A percentile compares a stretch with the other conserved stretches of the same genome.
These are phyloP conservation scores for Neonectria neomacrospora DNA, from an alignment of 2,329 filamentous ascomycete species.

Conservation along the genomic window DNA sequence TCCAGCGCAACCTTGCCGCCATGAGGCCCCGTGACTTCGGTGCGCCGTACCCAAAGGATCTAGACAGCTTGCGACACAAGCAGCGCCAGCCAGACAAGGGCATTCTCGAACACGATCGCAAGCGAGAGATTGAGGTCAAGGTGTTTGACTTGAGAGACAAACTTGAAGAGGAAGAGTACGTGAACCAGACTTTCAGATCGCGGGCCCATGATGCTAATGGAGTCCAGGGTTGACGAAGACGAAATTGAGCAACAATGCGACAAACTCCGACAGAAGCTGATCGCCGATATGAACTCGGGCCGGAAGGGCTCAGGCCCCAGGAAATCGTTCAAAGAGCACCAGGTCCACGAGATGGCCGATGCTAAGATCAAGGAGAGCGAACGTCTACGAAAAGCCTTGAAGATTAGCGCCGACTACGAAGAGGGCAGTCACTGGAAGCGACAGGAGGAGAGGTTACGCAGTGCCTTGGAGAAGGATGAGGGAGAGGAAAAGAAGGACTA, in stretches of 20 bases:
- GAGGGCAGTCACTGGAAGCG: constrained; percentile 88
- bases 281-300: constrained; percentile 51
- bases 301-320: constrained; percentile 50
- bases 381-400: constrained; percentile 83
- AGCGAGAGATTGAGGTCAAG: constrained; percentile 90
- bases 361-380: constrained; percentile 98
- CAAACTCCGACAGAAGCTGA: constrained; percentile 54
- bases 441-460: constrained; percentile 76
- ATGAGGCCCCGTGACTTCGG: constrained; percentile 84
- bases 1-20: constrained; percentile 93
- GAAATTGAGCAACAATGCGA: constrained; percentile 79
- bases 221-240: constrained; percentile 79
- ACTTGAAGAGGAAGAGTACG: constrained; percentile 89
- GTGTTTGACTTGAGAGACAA: constrained; percentile 90
- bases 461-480: constrained; percentile 55
- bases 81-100: constrained; percentile 89
- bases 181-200: constrained; percentile 11
- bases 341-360: constrained; percentile 95
- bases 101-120: constrained; percentile 93
- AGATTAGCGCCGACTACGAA: constrained; percentile 86
- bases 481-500: constrained; percentile 44
- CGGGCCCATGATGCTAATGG: constrained; percentile 19
- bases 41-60: constrained; percentile 80
- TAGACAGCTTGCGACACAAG: constrained; percentile 75
- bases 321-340: constrained; percentile 82